phyloP scores from a whole-genome alignment of 352 stramenopile genomes.

The Blastocystis sp. region DNA sequence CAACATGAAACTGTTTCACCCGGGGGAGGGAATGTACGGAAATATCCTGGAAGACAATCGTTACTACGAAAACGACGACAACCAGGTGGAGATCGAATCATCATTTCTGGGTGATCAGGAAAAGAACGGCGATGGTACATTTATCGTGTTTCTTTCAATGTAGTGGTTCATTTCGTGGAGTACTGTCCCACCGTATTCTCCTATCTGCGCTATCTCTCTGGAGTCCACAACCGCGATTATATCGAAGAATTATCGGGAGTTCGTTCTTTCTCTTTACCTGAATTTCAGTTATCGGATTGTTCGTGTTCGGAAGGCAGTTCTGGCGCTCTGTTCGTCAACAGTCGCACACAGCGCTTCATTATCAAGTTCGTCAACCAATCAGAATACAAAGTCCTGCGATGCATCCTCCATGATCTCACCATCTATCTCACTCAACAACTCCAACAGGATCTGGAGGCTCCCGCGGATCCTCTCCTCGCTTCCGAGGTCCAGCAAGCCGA shows the following conservation, averaged over 20 bases:
- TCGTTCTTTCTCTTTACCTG: not conserved
- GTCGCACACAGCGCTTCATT: not conserved
- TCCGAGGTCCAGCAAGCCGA: not conserved
- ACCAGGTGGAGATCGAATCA: not conserved
- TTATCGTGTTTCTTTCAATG: not conserved
- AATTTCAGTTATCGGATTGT: constrained; percentile 18
- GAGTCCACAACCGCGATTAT: not conserved
- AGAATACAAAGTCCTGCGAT: constrained; percentile 1
- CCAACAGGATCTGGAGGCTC: not conserved
- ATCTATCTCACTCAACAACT: constrained; percentile 2
- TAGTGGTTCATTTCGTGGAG: constrained; percentile 31
- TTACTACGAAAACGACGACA: constrained; percentile 9
- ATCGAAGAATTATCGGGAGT: constrained; percentile 21
- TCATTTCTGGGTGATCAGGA: not conserved
- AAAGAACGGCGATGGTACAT: not conserved
- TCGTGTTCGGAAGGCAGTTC: constrained; percentile 17
- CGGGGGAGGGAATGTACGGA: not conserved
- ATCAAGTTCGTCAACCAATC: constrained; percentile 51
- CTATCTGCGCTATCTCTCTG: constrained; percentile 6
- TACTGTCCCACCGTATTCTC: constrained; percentile 47
- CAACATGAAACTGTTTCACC: not conserved
- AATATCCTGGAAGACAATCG: not conserved
- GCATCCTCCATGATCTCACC: constrained; percentile 22
- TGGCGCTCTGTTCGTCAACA: constrained; percentile 30
- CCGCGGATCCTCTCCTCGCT: not conserved